Evolutionary conservation across 345 rosid genomes (phyloP).

Genomic region (Acer campestre): DNA sequence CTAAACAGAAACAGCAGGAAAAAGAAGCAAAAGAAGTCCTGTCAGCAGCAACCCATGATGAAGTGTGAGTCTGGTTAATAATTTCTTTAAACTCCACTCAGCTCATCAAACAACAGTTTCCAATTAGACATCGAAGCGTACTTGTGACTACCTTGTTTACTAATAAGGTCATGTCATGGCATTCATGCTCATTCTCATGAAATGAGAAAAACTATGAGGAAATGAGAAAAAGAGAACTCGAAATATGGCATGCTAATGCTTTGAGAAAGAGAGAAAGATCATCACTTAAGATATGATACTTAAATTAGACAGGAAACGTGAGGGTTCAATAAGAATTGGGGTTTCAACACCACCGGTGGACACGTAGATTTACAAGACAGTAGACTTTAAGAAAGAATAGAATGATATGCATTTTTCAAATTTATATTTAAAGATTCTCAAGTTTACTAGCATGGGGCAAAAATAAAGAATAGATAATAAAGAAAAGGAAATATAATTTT

Average conservation of each 20-base stretch:
- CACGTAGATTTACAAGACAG: background rate
- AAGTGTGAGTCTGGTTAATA: background rate
- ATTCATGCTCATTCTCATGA: background rate
- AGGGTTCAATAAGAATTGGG: background rate
- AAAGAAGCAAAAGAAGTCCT: conserved; percentile 10
- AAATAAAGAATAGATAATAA: background rate
- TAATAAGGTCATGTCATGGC: background rate
- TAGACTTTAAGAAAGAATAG: background rate
- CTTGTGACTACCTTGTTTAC: background rate
- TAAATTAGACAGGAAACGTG: background rate
- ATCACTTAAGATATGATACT: background rate
- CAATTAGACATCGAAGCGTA: background rate
- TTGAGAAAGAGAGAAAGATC: background rate
- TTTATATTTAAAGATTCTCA: background rate
- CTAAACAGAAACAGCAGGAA: conserved; percentile 52
- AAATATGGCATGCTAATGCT: background rate
- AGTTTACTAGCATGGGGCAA: background rate
- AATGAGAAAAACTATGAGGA: background rate
- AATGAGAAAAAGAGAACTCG: background rate
- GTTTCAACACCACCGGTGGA: background rate
- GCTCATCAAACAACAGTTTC: conserved; percentile 1
- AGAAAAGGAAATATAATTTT: background rate
- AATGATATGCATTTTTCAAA: background rate
- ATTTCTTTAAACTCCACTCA: background rate
- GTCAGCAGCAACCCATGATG: conserved; percentile 20